Base-by-base conservation (phyloP, 2,329 filamentous ascomycete genomes). In the Zasmidium citrigriseum region DNA sequence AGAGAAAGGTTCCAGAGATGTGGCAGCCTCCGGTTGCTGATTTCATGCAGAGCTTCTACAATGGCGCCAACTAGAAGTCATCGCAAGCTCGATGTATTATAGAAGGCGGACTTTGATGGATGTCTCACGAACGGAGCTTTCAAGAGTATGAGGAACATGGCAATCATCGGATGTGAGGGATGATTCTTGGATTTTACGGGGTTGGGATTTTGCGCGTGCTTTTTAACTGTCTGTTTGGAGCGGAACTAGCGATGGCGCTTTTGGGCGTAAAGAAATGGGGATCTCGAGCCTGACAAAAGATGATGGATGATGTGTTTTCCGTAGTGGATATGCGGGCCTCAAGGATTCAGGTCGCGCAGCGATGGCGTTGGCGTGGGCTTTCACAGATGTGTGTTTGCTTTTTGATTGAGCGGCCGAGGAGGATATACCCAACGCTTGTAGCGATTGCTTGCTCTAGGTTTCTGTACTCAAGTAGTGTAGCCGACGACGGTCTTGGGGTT, bases 1-100 rank as follows among this genome's bases (percentile, higher is more conserved):
- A 64, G 56, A 64, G 64, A 49, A 64, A 64, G 53, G 62, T 62
- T 9, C 55, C 60, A 34, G 61, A 63, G 18, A 47, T 47, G 16
- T 59, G 60, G 60, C 55, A 53, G 20, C 21, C 52, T 16, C 62
- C 62, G 10, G 54, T 64, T 4, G 41, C 41, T 20, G 62, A 64
- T 25, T 50, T 55, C 24, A 54, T 53, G 54, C 54, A 60, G 25
- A 45, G 53, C 12, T 57, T 57, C 45, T 47, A 46, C 25, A 41
- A 20, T 21, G 18, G 21, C 7, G n/a, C 46, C 7, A 23, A 34
- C 14, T 14, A 4, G 34, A n/a, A 41, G 4, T 41, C 18, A 16
- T 41, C 34, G 27, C 14, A 29, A 41, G 5, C 18, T 41, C 18
- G 34, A 41, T n/a, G 14, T 11, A n/a, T 41, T 34, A 7, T 7